phyloP scores from a whole-genome alignment of 2,329 filamentous ascomycete genomes.

The Paecilomyces sp. region DNA sequence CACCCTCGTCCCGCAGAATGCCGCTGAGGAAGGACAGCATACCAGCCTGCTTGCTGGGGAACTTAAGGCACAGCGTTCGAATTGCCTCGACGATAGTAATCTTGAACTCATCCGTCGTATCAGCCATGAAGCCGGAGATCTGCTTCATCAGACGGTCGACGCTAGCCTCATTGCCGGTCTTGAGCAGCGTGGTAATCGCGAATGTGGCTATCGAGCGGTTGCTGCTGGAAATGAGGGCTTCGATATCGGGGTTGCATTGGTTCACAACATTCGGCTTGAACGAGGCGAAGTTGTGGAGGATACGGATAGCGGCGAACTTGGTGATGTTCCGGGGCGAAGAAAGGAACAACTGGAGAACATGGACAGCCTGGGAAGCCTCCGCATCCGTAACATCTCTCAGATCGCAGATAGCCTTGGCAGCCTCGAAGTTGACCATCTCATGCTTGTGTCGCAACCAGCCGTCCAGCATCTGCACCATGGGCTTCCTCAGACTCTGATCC shows the following conservation, averaged over 20 bases:
- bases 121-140: slow-evolving; percentile 95
- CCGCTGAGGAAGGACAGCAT: slow-evolving; percentile 97
- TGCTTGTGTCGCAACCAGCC: slow-evolving; percentile 97
- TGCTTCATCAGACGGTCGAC: slow-evolving; percentile 98
- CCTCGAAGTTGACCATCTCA: slow-evolving; percentile 99
- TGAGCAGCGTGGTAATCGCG: slow-evolving; percentile 93
- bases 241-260: slow-evolving; percentile 93
- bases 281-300: slow-evolving; percentile 90
- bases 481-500: slow-evolving; percentile 77
- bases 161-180: slow-evolving; percentile 95
- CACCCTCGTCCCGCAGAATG: slow-evolving; percentile 93
- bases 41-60: slow-evolving; percentile 93
- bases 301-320: slow-evolving; percentile 94
- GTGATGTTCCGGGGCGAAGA: slow-evolving; percentile 92
- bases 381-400: slow-evolving; percentile 88
- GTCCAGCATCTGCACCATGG: slow-evolving; percentile 95
- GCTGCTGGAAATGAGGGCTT: slow-evolving; percentile 90
- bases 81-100: slow-evolving; percentile 99
- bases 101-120: slow-evolving; percentile 99
- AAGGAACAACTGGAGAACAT: slow-evolving; percentile 92
- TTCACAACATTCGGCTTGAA: slow-evolving; percentile 93
- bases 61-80: slow-evolving; percentile 91
- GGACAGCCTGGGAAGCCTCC: slow-evolving; percentile 85
- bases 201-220: slow-evolving; percentile 98
- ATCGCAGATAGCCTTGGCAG: slow-evolving; percentile 94